These are phyloP conservation scores for Amylocarpus encephaloides DNA, from an alignment of 2,329 filamentous ascomycete genomes.

Conservation along the genomic window DNA sequence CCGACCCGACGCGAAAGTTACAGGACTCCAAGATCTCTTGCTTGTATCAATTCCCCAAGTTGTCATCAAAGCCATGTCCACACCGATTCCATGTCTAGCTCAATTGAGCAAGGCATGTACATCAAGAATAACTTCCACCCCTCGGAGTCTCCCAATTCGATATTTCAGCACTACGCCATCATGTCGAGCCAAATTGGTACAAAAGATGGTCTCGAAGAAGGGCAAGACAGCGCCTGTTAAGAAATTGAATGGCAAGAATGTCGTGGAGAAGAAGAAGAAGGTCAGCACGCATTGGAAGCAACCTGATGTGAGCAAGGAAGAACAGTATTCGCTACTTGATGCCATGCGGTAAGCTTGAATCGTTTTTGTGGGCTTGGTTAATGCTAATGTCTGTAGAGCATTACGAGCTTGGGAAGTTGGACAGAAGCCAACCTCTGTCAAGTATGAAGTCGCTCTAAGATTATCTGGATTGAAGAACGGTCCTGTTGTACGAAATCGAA, in stretches of 20 bases:
- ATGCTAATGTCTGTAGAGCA: constrained; percentile 51
- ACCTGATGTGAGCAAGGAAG: constrained; percentile 33
- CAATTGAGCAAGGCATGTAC: constrained; percentile 30
- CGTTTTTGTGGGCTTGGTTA: constrained; percentile 19
- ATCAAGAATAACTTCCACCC: constrained; percentile 10
- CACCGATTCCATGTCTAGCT: constrained; percentile 27
- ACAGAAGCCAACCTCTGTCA: constrained; percentile 61
- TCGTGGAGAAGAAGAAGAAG: constrained; percentile 30
- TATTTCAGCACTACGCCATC: constrained; percentile 22
- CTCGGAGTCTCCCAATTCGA: constrained; percentile 10
- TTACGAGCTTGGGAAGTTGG: constrained; percentile 91
- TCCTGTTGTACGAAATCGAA: constrained; percentile 76
- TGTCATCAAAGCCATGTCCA: constrained; percentile 24
- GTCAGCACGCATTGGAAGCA: constrained; percentile 29
- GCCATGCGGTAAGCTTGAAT: constrained; percentile 68
- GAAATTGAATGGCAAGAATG: constrained; percentile 29
- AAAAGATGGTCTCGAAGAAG: constrained; percentile 23
- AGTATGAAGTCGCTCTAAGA: constrained; percentile 85
- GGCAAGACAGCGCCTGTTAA: constrained; percentile 12
- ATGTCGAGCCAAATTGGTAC: constrained; percentile 7
- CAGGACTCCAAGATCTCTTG: background rate
- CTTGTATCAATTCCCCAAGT: background rate
- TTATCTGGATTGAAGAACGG: constrained; percentile 80
- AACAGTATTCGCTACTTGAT: constrained; percentile 79
- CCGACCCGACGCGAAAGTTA: constrained; percentile 1